These are phyloP conservation scores for Orychophragmus violaceus DNA, from an alignment of 345 rosid genomes.

Conservation along the genomic window DNA sequence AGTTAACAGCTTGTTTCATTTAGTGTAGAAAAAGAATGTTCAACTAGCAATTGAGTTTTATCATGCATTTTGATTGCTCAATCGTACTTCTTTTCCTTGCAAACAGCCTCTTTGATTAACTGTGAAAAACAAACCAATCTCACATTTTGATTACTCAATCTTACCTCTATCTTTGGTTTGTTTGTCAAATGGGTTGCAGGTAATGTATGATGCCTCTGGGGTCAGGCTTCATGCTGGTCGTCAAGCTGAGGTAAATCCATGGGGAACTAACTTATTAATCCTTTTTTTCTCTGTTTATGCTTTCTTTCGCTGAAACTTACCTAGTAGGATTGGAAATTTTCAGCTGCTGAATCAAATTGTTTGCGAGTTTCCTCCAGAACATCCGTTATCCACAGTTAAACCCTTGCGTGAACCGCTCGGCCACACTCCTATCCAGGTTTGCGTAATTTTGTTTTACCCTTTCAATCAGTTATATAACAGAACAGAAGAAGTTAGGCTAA, in stretches of 20 bases:
- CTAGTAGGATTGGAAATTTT: conserved; percentile 9
- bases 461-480: too few species aligned
- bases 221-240: conserved; percentile 97
- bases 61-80: not conserved
- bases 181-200: conserved; percentile 39
- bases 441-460: not conserved
- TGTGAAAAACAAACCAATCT: not conserved
- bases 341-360: conserved; percentile 95
- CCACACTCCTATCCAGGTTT: conserved; percentile 91
- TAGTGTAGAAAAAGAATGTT: not conserved
- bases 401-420: conserved; percentile 95
- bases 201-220: conserved; percentile 97
- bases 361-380: conserved; percentile 95
- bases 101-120: not conserved
- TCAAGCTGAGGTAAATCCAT: conserved; percentile 78
- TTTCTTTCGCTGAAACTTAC: not conserved
- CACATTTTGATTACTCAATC: not conserved
- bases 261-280: not conserved
- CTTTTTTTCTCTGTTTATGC: not conserved
- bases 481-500: not conserved
- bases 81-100: not conserved
- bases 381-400: conserved; percentile 72
- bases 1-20: not conserved
- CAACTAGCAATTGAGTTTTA: not conserved
- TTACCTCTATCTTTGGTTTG: not conserved